Base-by-base conservation (phyloP, 352 stramenopile genomes). In the Globisporangium acanthophoron region DNA sequence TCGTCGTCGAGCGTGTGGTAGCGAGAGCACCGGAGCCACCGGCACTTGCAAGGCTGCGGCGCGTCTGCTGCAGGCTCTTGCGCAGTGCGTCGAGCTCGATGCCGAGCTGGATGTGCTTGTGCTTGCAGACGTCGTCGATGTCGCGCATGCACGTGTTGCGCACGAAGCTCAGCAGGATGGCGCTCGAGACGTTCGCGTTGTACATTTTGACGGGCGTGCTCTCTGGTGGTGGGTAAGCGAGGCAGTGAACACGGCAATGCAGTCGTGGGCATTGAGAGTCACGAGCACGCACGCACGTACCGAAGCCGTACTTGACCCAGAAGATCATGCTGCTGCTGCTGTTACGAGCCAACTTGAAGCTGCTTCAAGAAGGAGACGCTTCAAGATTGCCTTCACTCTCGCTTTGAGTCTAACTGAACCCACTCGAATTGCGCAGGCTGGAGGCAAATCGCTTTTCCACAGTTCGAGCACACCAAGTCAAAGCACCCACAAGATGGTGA, bases 261-360 rank as follows among this genome's bases (percentile, higher is more conserved):
- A 37, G 33, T 11, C 7, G 8, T 39, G 46, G 6, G 33, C n/a
- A 29, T 43, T 56, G n/a, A 18, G 24, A 15, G 11, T 43, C 29
- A 44, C 35, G 47, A 44, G 45, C 15, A 1, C 39, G 21, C 18
- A n/a, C 31, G 31, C 39, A 50, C 79, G 39, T 62, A 91, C 83
- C 80, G 48, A 92, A 90, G 61, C 83, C 83, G 77, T 90, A 90
- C 65, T 88, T 90, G 55, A 89, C 73, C 75, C 74, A 90, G 70
- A 90, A 76, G 65, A 92, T 87, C 74, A 80, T 85, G 54, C 16
- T 9, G 5, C 5, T 13, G 18, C 4, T 7, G 12, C 35, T 60
- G 24, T 27, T 27, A 27, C 24, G 24, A 27, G 24, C 24, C 24
- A 27, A 27, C 24, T 27, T 27, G 24, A 27, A 27, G 24, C 24